Base-by-base conservation (phyloP, 768 basidiomycete genomes). In the Boletellus ananas region DNA sequence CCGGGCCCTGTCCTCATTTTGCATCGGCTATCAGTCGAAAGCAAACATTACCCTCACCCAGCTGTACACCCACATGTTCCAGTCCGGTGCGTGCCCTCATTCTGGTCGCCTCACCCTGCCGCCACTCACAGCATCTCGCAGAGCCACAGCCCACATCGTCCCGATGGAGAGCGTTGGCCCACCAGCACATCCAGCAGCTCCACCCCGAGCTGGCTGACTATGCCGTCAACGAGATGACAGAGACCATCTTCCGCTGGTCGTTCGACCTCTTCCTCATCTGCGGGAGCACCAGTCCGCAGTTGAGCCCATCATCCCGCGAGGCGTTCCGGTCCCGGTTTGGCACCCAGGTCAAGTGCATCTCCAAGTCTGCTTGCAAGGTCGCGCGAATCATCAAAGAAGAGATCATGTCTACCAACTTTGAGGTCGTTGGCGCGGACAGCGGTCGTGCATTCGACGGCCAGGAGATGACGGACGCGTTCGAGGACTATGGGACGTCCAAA, bases 61-160 rank as follows among this genome's bases (percentile, higher is more conserved):
- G 55, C 74, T 87, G 14, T 81, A 84, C 57, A 72, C 71, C 36
- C 80, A 75, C 53, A 84, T 87, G 76, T 72, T 73, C 47, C 61
- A 73, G 17, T 68, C 71, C 45, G 82, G 83, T 82, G 55, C 46
- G 75, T 69, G 31, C 21, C 36, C 38, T 23, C 31, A 8, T 46
- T 31, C 29, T 35, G 20, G 23, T 36, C 27, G 44, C 34, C 6
- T 43, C 40, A 23, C 37, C 2, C 20, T 50, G 42, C 23, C 49
- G 46, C 54, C 35, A 51, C 45, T 69, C 43, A 65, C 46, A 16
- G 41, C 34, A 17, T 25, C 27, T 34, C 27, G 48, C 14, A 81
- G 87, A 89, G 63, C 83, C 85, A 23, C 87, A 90, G 63, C 85
- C 87, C 4, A 85, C 82, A 0, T 85, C 86, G 2, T 82, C 85